Conservation (phyloP, 495 filamentous ascomycete genomes). For the Saxophila tyrrhenica region DNA sequence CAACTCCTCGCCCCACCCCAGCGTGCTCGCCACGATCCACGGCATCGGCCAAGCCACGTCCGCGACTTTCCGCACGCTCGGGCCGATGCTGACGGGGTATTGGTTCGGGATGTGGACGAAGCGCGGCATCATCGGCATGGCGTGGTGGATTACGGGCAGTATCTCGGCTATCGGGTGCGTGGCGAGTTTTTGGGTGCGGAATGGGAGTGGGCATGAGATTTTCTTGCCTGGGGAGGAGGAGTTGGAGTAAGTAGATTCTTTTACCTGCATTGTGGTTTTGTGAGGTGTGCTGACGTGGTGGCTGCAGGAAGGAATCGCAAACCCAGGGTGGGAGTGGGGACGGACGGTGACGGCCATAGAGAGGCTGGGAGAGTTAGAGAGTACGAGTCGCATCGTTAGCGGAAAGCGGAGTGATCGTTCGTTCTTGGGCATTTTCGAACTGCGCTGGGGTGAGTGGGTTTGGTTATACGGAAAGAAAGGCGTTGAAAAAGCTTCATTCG, state of each 20-base stretch:
- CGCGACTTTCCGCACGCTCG: conserved; percentile 23
- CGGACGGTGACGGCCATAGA: background rate
- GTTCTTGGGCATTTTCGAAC: background rate
- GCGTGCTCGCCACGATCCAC: conserved; percentile 26
- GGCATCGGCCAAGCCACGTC: conserved; percentile 23
- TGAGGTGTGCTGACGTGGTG: no score
- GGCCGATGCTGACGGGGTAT: conserved; percentile 23
- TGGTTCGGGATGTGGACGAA: conserved; percentile 27
- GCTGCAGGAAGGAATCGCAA: background rate
- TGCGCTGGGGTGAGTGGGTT: background rate
- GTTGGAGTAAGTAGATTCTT: no score
- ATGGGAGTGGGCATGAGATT: conserved; percentile 27
- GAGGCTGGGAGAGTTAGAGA: no score
- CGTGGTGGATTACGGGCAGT: conserved; percentile 23
- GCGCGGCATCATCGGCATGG: conserved; percentile 22
- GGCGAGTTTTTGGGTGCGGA: conserved; percentile 24
- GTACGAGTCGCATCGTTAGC: background rate
- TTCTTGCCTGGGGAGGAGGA: conserved; percentile 23
- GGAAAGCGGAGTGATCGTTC: no score
- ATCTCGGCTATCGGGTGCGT: conserved; percentile 21
- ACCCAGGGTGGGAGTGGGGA: background rate
- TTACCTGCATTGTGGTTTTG: no score
- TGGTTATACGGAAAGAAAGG: no score
- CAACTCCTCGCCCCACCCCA: conserved; percentile 25
- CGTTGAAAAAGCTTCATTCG: background rate